A percentile compares a stretch with the other conserved stretches of the same genome.
Evolutionary conservation across 2,329 filamentous ascomycete genomes (phyloP).

Genomic region (Hymenotorrendiella dingleyae): DNA sequence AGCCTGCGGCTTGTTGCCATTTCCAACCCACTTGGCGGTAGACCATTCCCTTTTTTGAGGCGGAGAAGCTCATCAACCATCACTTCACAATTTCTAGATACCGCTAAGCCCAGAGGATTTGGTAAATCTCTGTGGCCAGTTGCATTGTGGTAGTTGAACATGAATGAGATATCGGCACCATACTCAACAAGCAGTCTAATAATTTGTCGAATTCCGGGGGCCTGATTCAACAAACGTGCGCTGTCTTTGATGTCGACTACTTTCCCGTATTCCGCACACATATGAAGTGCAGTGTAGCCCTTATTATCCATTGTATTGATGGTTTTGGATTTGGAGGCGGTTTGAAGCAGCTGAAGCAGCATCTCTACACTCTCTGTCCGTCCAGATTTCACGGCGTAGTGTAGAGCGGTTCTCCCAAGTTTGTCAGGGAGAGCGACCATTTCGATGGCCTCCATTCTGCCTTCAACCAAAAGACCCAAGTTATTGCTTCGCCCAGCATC

Average conservation of each 20-base stretch:
- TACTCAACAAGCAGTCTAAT: constrained; percentile 10
- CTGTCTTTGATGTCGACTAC: too few species aligned
- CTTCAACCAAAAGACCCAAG: constrained; percentile 1
- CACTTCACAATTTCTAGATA: constrained; percentile 6
- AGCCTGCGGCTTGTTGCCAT: background rate
- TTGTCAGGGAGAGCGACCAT: constrained; percentile 7
- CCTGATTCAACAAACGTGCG: too few species aligned
- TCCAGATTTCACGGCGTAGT: constrained; percentile 10
- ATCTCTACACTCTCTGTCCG: constrained; percentile 10
- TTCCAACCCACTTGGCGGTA: background rate
- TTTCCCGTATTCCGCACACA: too few species aligned
- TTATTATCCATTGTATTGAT: too few species aligned
- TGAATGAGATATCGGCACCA: constrained; percentile 12
- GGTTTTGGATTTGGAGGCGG: constrained; percentile 6
- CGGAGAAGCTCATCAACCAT: constrained; percentile 10
- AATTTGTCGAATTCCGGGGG: constrained; percentile 9
- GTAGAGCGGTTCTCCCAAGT: constrained; percentile 11
- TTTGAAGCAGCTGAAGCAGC: constrained; percentile 5
- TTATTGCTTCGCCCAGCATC: constrained; percentile 1
- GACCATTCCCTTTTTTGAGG: background rate
- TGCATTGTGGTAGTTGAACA: background rate
- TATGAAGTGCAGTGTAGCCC: background rate
- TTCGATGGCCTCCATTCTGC: background rate
- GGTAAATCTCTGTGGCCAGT: background rate
- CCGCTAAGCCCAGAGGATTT: background rate